Evolutionary conservation across 108 stramenopile genomes (phyloP), one percentile per base, ranked within the genome.

Genomic region (Parietichytrium sp.): DNA sequence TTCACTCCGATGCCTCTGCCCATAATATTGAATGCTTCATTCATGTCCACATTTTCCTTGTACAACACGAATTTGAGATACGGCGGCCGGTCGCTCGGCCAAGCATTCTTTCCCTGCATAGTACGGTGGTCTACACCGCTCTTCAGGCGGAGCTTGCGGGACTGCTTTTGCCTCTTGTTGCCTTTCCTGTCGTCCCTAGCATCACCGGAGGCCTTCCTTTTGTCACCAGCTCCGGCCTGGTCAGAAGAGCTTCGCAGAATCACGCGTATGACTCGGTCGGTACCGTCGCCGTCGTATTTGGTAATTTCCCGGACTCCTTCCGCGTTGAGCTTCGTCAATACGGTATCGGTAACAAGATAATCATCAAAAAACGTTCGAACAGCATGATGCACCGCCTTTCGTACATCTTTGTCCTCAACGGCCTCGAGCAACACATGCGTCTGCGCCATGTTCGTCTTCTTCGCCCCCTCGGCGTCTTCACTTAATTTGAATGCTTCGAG

Each of bases 21-120:
- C n/a, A 82, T n/a, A 31, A 36, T 6, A 29, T 15, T 3, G n/a
- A 61, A 48, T 1, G 47, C 54, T 26, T 55, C 47, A 33, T 84
- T 83, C 36, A 86, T 86, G 18, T 88, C 87, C 12, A 38, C 29
- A 55, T 88, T 88, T 85, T 88, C 87, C 82, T 88, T 88, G 82
- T 86, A 81, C 48, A 88, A 52, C 31, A 83, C 72, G 81, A 88
- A 88, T 18, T 47, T 49, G 45, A 85, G 61, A 82, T 47, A 88
- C 25, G 87, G 84, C 6, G 84, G 86, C 1, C 36, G 29, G 12
- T 79, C 79, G 45, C 27, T 48, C 30, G 87, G 86, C 87, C 86
- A 87, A 25, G 81, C 33, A 29, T 83, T 55, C 33, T n/a, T 29
- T 3, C 42, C 77, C 20, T 7, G 16, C 23, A 27, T 27, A n/a